Conservation (phyloP, 441 rosid species). For the Adansonia madagascariensis region DNA sequence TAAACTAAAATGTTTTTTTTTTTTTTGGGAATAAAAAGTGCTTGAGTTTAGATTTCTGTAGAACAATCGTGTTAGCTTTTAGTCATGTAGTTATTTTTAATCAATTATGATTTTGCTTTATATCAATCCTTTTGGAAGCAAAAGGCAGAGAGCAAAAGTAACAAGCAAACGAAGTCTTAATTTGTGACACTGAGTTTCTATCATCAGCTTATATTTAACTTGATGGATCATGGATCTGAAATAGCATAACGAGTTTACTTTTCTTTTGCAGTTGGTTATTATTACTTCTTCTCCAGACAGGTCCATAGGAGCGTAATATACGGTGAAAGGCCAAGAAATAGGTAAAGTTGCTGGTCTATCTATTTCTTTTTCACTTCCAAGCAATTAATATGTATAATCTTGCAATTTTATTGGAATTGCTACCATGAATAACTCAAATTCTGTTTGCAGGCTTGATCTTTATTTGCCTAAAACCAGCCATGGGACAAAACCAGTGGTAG, state of each 20-base stretch:
- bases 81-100: neutral
- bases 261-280: constrained; percentile 78
- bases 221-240: neutral
- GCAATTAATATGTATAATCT: constrained; percentile 12
- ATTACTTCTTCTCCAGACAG: constrained; percentile 81
- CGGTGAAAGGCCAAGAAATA: constrained; percentile 93
- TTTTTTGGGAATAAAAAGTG: neutral
- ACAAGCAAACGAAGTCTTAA: constrained; percentile 8
- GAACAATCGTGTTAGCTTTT: constrained; percentile 3
- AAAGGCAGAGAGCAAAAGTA: neutral
- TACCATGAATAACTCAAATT: constrained; percentile 22
- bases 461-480: constrained; percentile 71
- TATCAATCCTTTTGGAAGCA: constrained; percentile 16
- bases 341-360: constrained; percentile 43
- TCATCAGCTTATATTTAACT: neutral
- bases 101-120: constrained; percentile 17
- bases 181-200: neutral
- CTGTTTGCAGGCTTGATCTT: constrained; percentile 77
- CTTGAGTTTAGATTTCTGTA: neutral
- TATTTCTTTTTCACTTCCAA: constrained; percentile 7
- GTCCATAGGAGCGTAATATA: constrained; percentile 79
- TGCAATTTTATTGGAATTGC: constrained; percentile 21
- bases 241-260: constrained; percentile 35
- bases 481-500: constrained; percentile 86
- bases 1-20: neutral